A percentile compares a stretch with the other conserved stretches of the same genome.
Conservation (phyloP, 1,139 yeast genomes). For the Yamadazyma spencermartinsiae region DNA sequence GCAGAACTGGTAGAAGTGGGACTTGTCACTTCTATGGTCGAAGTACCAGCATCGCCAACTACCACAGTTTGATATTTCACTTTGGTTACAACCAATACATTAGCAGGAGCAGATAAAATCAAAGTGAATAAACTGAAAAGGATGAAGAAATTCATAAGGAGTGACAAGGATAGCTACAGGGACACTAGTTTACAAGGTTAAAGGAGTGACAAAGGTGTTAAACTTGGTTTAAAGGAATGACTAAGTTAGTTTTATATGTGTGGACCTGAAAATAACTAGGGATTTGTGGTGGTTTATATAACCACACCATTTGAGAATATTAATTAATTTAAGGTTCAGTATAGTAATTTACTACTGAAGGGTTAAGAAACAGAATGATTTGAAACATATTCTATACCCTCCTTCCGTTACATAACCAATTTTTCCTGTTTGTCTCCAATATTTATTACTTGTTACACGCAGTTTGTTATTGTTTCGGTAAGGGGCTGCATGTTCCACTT, state of each 20-base stretch:
- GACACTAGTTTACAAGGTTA: not conserved
- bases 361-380: not conserved
- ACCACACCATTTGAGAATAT: not conserved
- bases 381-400: constrained; percentile 1
- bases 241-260: not conserved
- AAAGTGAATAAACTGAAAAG: constrained; percentile 10
- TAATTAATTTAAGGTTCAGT: not conserved
- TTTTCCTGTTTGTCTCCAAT: not conserved
- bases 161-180: too few relatives aligned
- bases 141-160: constrained; percentile 12
- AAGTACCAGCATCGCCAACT: constrained; percentile 12
- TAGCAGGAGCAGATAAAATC: constrained; percentile 17
- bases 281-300: too few relatives aligned
- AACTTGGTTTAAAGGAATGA: constrained; percentile 1
- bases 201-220: constrained; percentile 1
- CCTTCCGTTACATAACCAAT: not conserved
- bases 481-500: too few relatives aligned
- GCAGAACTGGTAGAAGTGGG: constrained; percentile 12
- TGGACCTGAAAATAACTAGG: too few relatives aligned
- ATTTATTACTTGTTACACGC: not conserved
- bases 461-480: too few relatives aligned
- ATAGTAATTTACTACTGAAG: constrained; percentile 1
- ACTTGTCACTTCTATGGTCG: constrained; percentile 10
- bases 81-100: constrained; percentile 16
- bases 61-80: constrained; percentile 15